phyloP scores from a whole-genome alignment of 169 alveolate species.

The Besnoitia besnoiti region DNA sequence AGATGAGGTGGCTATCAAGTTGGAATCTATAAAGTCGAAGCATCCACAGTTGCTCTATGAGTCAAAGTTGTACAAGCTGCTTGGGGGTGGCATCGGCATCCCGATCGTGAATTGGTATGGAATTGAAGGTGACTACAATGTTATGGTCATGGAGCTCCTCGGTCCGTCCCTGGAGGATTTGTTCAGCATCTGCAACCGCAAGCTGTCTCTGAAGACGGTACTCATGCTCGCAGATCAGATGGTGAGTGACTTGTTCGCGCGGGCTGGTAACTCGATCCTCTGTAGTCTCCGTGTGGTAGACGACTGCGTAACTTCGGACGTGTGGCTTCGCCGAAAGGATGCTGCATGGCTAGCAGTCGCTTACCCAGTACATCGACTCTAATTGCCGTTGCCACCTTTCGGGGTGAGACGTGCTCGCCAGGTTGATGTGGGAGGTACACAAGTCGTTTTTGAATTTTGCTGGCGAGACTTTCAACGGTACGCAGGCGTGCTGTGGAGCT shows the following conservation, averaged over 20 bases:
- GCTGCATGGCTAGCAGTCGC: too few relatives aligned
- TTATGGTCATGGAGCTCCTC: constrained; percentile 95
- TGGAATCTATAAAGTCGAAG: constrained; percentile 92
- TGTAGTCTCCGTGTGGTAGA: too few relatives aligned
- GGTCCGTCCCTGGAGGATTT: constrained; percentile 98
- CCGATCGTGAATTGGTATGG: constrained; percentile 98
- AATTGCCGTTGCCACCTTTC: too few relatives aligned
- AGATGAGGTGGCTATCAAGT: constrained; percentile 92
- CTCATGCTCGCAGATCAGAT: constrained; percentile 84
- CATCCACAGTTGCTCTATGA: constrained; percentile 95
- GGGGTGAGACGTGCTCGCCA: too few relatives aligned
- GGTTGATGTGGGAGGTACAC: too few relatives aligned
- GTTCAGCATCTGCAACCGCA: constrained; percentile 93
- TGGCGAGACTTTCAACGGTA: too few relatives aligned
- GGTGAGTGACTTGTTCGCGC: constrained; percentile 71
- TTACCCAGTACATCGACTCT: too few relatives aligned
- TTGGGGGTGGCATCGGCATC: constrained; percentile 93
- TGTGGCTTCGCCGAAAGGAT: too few relatives aligned
- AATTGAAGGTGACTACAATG: constrained; percentile 97
- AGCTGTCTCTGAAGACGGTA: constrained; percentile 89
- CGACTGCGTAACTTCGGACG: too few relatives aligned
- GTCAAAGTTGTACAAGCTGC: constrained; percentile 93
- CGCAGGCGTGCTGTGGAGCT: too few relatives aligned
- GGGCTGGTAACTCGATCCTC: too few relatives aligned
- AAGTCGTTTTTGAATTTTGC: too few relatives aligned